Base-by-base conservation (phyloP, 257 asterid genomes). In the Rhazya stricta region DNA sequence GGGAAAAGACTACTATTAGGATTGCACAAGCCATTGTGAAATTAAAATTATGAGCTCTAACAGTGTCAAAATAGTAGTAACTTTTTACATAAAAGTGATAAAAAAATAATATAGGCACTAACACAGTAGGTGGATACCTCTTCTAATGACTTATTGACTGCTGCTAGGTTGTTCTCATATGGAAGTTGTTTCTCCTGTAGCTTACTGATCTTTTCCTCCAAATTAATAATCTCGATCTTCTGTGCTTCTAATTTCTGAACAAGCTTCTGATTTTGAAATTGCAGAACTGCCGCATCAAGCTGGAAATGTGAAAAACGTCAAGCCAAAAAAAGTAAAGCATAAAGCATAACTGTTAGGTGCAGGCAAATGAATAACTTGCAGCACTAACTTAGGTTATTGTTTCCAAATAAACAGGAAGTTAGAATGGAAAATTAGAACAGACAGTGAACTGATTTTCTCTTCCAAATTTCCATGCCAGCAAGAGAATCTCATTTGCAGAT, bases 221-320 rank as follows among this genome's bases (percentile, higher is more conserved):
- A 87, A 68, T 81, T 89, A 43, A 61, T 71, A 70, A 87, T 84
- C 88, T 92, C 99, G 58, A 88, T 84, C 81, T 91, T 95, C 82
- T 92, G 98, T 56, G 91, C 84, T 80, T 95, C 97, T 85, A 95
- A 79, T 88, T 95, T 95, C 88, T 91, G 98, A 39, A 78, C 75
- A 74, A 92, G 97, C 79, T 95, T 92, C 82, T 92, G 93, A 85
- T 95, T 95, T 86, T 95, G 99, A 83, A 91, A 93, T 78, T 85
- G 92, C 78, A 95, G 97, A 57, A 95, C 98, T 13, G 86, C 91
- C 3, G 94, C 89, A 75, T 95, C 97, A 30, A 95, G 94, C 99
- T 95, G 85, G 72, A 78, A 21, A n/a, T n/a, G 79, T 67, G 51
- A 43, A 60, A 75, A 80, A 76, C 18, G 25, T 68, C 58, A 36